Evolutionary conservation across 2,329 filamentous ascomycete genomes (phyloP), one percentile per base, ranked within the genome.

Genomic region (Diaporthe amygdali): DNA sequence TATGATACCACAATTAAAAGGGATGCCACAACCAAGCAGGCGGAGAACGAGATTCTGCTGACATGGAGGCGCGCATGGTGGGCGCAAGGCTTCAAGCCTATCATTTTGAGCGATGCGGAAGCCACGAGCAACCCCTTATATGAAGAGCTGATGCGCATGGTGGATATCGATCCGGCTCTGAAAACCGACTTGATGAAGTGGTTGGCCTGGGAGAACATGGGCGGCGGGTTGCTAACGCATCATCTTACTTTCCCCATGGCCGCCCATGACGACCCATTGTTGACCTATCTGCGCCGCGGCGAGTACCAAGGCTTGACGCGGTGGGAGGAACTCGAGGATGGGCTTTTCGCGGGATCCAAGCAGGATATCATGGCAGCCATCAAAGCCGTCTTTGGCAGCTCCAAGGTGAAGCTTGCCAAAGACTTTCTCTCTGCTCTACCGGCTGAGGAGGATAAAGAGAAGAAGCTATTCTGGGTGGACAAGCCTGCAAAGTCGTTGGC

Each of bases 1-100:
- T 97, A 97, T 80, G 94, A 97, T 77, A 84, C 89, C 14, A 90
- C 89, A 5, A 80, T 86, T 22, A 83, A 87, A 72, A 92, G 92
- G 80, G 88, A 92, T 39, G 86, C 88, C 61, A 88, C 88, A 22
- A 87, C 89, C 64, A 89, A 89, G 76, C 89, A 93, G 72, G 93
- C 94, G 5, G 94, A 98, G 79, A 92, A 92, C 77, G 89, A 92
- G 71, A 83, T 98, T 71, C 86, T 98, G 61, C 84, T 97, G 70
- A 92, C 93, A 67, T 98, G 96, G 96, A 89, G 95, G 72, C 89
- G 94, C 55, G 95, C 96, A 3, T 98, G 96, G 95, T 98, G 94
- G 94, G 94, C 95, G 0, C 91, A 97, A 77, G 96, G 96, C 14
- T 98, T 98, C 83, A 91, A 88, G 73, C 96, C 96, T 0, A 87